These are phyloP conservation scores for Cinnamomum chago DNA, from an alignment of 164 flowering plant genomes.

Conservation along the genomic window DNA sequence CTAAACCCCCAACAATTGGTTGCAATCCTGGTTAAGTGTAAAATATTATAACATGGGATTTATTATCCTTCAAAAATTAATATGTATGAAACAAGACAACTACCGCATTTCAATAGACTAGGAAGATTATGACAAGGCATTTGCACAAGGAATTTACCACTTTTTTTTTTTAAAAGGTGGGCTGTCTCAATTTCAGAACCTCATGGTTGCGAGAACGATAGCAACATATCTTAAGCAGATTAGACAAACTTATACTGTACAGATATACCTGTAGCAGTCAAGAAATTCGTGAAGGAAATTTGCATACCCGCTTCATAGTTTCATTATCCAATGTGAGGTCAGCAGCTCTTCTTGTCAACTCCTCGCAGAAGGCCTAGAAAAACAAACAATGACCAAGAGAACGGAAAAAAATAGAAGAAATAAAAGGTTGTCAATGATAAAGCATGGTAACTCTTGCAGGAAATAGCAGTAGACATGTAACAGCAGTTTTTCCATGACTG, in stretches of 20 bases:
- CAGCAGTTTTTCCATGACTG: no score
- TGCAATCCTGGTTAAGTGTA: no score
- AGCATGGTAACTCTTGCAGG: not conserved
- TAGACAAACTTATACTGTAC: not conserved
- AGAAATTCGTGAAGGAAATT: conserved; percentile 12
- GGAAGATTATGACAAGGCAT: not conserved
- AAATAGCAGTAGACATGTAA: no score
- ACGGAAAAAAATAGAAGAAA: not conserved
- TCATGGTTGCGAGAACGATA: no score
- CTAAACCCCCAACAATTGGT: no score
- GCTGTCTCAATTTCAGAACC: no score
- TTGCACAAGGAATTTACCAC: not conserved
- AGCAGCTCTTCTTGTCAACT: conserved; percentile 62
- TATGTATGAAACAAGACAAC: not conserved
- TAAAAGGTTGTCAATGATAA: not conserved
- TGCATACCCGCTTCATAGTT: conserved; percentile 58
- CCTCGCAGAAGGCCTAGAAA: conserved; percentile 71
- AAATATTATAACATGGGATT: not conserved
- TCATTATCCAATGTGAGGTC: conserved; percentile 61
- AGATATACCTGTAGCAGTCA: conserved; percentile 8
- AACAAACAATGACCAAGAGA: not conserved
- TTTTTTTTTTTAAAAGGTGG: no score
- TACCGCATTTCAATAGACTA: no score
- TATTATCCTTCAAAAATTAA: not conserved
- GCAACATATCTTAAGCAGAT: not conserved